Evolutionary conservation across 129 eudicot species (phyloP), one percentile per base, ranked within the genome.

Genomic region (Tagetes erecta): DNA sequence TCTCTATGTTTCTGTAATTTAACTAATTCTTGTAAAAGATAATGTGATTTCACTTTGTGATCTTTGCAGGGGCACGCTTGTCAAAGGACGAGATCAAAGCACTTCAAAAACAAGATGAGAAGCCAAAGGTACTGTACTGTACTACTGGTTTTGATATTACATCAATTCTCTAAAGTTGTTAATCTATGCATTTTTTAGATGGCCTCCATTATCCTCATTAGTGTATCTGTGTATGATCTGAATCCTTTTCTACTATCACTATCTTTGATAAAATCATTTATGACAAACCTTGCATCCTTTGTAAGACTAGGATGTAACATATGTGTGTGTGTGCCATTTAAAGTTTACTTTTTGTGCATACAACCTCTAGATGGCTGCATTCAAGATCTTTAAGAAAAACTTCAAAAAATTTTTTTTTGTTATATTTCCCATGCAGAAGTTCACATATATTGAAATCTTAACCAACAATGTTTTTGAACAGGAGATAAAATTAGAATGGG

Each of bases 401-500:
- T 62, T 7, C 3, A 57, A 13, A 30, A 36, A 11, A 36, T 0
- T 62, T 35, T 36, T 36, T 62, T 27, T 36, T 5, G 5, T 11
- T 5, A 62, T 36, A 27, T 41, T 41, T 27, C 9, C 3, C 40
- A 30, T 72, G 42, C 34, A 34, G 39, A 76, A 33, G 10, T 44
- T 65, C 6, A 38, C 20, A 6, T 44, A 6, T 1, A 2, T 44
- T 44, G 49, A 44, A 44, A 3, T 44, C 11, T 36, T 69, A 55
- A 10, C 46, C 0, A 75, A 40, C 34, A 33, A 4, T 83, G 75
- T 82, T 58, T 60, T 71, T 56, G 56, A 46, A 71, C 82, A 92
- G 96, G 97, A 94, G 85, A 81, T 88, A 60, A 90, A 91, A 66
- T 44, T 94, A 79, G 99, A 94, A 81, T 94, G 99, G 99, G 99